phyloP scores from a whole-genome alignment of 495 filamentous ascomycete genomes.

The Lichenothelia convexa region DNA sequence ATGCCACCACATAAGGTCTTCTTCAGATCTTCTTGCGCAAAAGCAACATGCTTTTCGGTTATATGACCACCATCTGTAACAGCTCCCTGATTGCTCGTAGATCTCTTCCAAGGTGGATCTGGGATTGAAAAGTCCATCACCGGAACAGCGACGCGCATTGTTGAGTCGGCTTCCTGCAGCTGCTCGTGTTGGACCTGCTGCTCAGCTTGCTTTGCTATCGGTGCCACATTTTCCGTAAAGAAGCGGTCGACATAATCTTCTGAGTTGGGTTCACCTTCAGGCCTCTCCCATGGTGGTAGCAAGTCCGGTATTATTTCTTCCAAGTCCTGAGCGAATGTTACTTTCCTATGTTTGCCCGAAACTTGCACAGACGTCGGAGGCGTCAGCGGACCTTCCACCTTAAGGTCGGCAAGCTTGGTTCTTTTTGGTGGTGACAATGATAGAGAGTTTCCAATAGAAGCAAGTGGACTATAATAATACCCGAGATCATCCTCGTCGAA shows the following conservation, averaged over 20 bases:
- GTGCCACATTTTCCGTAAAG: constrained; percentile 25
- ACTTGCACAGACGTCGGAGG: constrained; percentile 13
- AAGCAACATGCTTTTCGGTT: constrained; percentile 10
- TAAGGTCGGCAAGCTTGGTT: constrained; percentile 18
- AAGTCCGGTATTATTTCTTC: constrained; percentile 14
- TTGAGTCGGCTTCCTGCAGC: constrained; percentile 37
- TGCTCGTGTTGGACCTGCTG: constrained; percentile 40
- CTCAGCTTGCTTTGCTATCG: constrained; percentile 25
- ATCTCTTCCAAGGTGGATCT: constrained; percentile 34
- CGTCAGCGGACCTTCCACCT: constrained; percentile 26
- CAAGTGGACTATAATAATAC: constrained; percentile 5
- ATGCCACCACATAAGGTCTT: constrained; percentile 25
- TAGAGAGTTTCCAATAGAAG: constrained; percentile 5
- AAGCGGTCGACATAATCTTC: constrained; percentile 22
- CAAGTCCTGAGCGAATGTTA: constrained; percentile 21
- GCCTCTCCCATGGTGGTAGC: constrained; percentile 9
- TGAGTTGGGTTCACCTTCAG: constrained; percentile 10
- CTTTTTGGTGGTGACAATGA: constrained; percentile 12
- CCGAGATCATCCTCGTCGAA: constrained; percentile 6
- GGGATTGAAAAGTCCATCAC: constrained; percentile 41
- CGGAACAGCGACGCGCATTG: constrained; percentile 36
- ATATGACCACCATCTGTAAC: not conserved
- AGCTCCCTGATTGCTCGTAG: not conserved
- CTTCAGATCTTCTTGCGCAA: constrained; percentile 12
- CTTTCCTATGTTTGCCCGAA: constrained; percentile 19